phyloP scores from a whole-genome alignment of 257 asterid genomes.

The Primulina eburnea region DNA sequence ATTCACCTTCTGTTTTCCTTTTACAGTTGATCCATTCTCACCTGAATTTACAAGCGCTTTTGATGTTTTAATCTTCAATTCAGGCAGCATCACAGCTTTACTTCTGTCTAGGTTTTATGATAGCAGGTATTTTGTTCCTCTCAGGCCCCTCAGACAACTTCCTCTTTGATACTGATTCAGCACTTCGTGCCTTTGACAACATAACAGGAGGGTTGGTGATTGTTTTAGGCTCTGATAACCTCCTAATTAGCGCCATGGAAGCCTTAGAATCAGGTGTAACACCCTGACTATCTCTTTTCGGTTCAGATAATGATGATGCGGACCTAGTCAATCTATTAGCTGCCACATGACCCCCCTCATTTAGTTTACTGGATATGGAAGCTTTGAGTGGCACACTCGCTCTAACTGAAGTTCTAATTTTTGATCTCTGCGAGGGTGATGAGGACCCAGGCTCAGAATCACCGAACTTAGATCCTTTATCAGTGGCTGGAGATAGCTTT shows the following conservation, averaged over 20 bases:
- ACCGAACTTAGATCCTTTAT: slow-evolving; percentile 78
- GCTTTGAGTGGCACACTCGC: slow-evolving; percentile 43
- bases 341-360: slow-evolving; percentile 46
- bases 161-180: slow-evolving; percentile 47
- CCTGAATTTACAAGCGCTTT: slow-evolving; percentile 34
- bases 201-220: slow-evolving; percentile 38
- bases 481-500: slow-evolving; percentile 61
- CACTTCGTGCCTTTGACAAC: slow-evolving; percentile 45
- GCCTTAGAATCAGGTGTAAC: slow-evolving; percentile 62
- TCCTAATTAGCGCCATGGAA: slow-evolving; percentile 67
- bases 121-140: slow-evolving; percentile 71
- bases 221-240: slow-evolving; percentile 82
- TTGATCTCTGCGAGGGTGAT: slow-evolving; percentile 91
- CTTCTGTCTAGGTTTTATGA: slow-evolving; percentile 72
- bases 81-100: slow-evolving; percentile 82
- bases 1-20: slow-evolving; percentile 26
- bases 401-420: slow-evolving; percentile 58
- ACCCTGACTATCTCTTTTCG: slow-evolving; percentile 46
- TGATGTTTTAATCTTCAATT: slow-evolving; percentile 64
- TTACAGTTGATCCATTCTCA: slow-evolving; percentile 32
- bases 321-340: slow-evolving; percentile 72
- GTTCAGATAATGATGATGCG: slow-evolving; percentile 64
- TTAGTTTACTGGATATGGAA: slow-evolving; percentile 50
- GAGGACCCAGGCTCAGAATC: slow-evolving; percentile 86
- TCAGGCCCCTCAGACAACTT: slow-evolving; percentile 63